Evolutionary conservation across 2,329 filamentous ascomycete genomes (phyloP).

Genomic region (Tolypocladium nubicola): DNA sequence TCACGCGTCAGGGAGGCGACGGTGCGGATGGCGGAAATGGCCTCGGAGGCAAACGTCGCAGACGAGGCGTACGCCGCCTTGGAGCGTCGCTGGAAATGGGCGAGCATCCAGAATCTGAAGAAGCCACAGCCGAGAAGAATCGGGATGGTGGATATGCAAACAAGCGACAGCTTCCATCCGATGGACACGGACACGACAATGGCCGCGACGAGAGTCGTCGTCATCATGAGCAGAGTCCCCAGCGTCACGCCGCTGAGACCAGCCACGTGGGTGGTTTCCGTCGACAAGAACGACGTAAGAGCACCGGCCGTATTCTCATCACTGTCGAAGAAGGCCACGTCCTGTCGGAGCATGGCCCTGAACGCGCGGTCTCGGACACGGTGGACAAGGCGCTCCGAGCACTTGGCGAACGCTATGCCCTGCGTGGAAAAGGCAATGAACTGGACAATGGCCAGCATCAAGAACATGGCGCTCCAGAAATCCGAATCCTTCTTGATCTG

Average conservation of each 20-base stretch:
- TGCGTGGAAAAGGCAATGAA: slow-evolving; percentile 59
- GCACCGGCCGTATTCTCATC: slow-evolving; percentile 85
- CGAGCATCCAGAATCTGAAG: slow-evolving; percentile 76
- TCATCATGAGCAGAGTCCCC: slow-evolving; percentile 72
- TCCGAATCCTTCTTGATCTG: slow-evolving; percentile 59
- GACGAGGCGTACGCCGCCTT: slow-evolving; percentile 72
- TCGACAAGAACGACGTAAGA: slow-evolving; percentile 79
- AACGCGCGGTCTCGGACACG: slow-evolving; percentile 77
- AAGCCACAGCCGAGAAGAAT: slow-evolving; percentile 73
- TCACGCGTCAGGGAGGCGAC: slow-evolving; percentile 87
- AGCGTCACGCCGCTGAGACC: slow-evolving; percentile 82
- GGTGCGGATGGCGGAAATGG: slow-evolving; percentile 86
- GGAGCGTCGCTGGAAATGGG: slow-evolving; percentile 66
- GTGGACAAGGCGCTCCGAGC: slow-evolving; percentile 77
- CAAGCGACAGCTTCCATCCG: slow-evolving; percentile 80
- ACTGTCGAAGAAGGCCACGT: slow-evolving; percentile 82
- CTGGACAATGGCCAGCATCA: slow-evolving; percentile 69
- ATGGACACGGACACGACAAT: slow-evolving; percentile 61
- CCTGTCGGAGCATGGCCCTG: slow-evolving; percentile 79
- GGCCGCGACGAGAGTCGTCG: slow-evolving; percentile 68
- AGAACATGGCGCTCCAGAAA: slow-evolving; percentile 85
- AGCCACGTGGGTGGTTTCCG: slow-evolving; percentile 79
- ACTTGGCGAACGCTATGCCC: slow-evolving; percentile 68
- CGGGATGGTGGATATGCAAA: slow-evolving; percentile 70
- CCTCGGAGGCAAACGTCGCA: slow-evolving; percentile 84